Percentiles rank a stretch among this genome's conserved stretches.
These are phyloP conservation scores for Aurinia saxatilis DNA, from an alignment of 345 rosid genomes.

Conservation along the genomic window DNA sequence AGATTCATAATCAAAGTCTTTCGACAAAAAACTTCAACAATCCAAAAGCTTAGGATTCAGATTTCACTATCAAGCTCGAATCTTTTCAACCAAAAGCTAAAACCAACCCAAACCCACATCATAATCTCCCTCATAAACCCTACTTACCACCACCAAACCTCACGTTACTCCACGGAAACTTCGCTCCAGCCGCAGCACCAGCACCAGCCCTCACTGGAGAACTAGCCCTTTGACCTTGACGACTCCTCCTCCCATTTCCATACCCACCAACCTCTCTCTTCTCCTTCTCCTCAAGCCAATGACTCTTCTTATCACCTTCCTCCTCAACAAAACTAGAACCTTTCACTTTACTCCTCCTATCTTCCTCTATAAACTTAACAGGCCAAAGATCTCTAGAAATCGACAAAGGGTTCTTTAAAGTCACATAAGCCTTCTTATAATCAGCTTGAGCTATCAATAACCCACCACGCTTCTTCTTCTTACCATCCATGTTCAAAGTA, in stretches of 20 bases:
- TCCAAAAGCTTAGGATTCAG: too few species aligned
- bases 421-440: constrained; percentile 89
- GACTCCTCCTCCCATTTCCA: constrained; percentile 3
- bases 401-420: constrained; percentile 53
- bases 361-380: constrained; percentile 46
- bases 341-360: constrained; percentile 56
- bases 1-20: constrained; percentile 10
- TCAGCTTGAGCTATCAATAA: constrained; percentile 67
- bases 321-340: constrained; percentile 63
- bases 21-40: background rate
- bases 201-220: constrained; percentile 13
- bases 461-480: constrained; percentile 86
- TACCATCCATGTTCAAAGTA: constrained; percentile 93
- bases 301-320: constrained; percentile 49
- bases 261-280: constrained; percentile 26
- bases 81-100: constrained; percentile 15
- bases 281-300: constrained; percentile 73
- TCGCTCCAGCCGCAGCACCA: constrained; percentile 27
- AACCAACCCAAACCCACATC: constrained; percentile 2
- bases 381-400: constrained; percentile 65
- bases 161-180: constrained; percentile 86
- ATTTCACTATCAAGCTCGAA: too few species aligned
- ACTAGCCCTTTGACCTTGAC: constrained; percentile 17
- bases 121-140: background rate
- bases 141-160: constrained; percentile 40